Conservation (phyloP, 768 basidiomycete genomes). For the Chalciporus pseudorubinellus region DNA sequence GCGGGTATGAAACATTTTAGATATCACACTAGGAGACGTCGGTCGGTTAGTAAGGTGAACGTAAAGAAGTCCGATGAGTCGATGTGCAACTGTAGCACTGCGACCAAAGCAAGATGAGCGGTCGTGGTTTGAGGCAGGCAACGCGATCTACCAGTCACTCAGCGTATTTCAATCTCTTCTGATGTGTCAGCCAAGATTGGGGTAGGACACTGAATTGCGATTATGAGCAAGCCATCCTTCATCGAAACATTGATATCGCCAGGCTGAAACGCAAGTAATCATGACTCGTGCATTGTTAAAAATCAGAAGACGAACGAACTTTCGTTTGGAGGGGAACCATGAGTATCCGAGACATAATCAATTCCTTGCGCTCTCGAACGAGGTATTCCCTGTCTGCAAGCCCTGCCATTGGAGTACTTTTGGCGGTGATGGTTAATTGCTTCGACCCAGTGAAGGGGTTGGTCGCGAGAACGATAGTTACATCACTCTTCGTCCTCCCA, state of each 20-base stretch:
- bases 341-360: constrained; percentile 47
- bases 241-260: constrained; percentile 54
- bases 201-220: constrained; percentile 52
- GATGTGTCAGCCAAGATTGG: constrained; percentile 40
- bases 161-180: constrained; percentile 51
- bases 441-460: constrained; percentile 60
- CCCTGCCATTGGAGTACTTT: constrained; percentile 34
- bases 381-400: constrained; percentile 43
- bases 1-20: not conserved
- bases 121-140: constrained; percentile 10
- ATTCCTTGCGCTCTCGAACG: constrained; percentile 55
- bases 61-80: not conserved
- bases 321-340: constrained; percentile 55
- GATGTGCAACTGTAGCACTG: not conserved
- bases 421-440: constrained; percentile 57
- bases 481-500: constrained; percentile 56
- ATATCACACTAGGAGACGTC: not conserved
- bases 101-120: constrained; percentile 4
- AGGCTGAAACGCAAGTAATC: constrained; percentile 35
- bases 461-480: constrained; percentile 58
- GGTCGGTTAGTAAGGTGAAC: not conserved
- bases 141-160: constrained; percentile 29
- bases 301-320: constrained; percentile 38
- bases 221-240: constrained; percentile 58
- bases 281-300: constrained; percentile 2